Evolutionary conservation across 2,329 filamentous ascomycete genomes (phyloP).

Genomic region (Lachnellula hyalina): DNA sequence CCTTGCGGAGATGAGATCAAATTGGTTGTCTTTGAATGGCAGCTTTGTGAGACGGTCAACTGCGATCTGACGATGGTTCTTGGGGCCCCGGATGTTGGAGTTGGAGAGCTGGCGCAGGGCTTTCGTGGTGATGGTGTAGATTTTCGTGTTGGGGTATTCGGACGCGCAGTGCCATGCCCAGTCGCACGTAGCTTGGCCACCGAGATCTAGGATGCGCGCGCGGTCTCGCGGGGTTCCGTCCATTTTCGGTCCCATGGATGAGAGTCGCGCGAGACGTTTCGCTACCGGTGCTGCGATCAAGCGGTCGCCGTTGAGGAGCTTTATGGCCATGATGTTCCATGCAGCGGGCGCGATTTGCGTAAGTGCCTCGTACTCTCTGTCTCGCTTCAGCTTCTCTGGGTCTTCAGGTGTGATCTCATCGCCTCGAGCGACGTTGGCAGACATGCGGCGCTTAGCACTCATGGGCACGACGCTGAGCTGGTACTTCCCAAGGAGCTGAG

Average conservation of each 20-base stretch:
- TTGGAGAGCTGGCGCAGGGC: constrained; percentile 64
- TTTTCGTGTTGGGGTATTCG: constrained; percentile 76
- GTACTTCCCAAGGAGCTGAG: constrained; percentile 80
- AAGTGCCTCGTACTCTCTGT: constrained; percentile 77
- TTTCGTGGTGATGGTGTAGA: constrained; percentile 82
- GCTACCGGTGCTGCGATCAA: constrained; percentile 60
- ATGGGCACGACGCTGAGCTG: constrained; percentile 66
- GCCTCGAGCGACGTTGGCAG: constrained; percentile 66
- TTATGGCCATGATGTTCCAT: constrained; percentile 58
- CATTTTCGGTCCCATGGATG: constrained; percentile 41
- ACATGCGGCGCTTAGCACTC: constrained; percentile 67
- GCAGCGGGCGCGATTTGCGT: constrained; percentile 59
- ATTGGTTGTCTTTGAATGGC: constrained; percentile 79
- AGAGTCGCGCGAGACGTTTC: constrained; percentile 54
- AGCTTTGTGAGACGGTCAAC: constrained; percentile 73
- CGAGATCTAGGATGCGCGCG: constrained; percentile 75
- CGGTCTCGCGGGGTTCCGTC: constrained; percentile 45
- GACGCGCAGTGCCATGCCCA: constrained; percentile 95
- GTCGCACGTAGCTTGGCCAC: constrained; percentile 77
- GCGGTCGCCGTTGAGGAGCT: constrained; percentile 58
- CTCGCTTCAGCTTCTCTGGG: constrained; percentile 56
- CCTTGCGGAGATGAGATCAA: constrained; percentile 86
- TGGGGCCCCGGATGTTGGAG: constrained; percentile 72
- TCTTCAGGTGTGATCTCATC: constrained; percentile 61
- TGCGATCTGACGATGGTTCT: constrained; percentile 79